phyloP scores from a whole-genome alignment of 371 early-diverging fungal genomes.

The Mortierella sp. region DNA sequence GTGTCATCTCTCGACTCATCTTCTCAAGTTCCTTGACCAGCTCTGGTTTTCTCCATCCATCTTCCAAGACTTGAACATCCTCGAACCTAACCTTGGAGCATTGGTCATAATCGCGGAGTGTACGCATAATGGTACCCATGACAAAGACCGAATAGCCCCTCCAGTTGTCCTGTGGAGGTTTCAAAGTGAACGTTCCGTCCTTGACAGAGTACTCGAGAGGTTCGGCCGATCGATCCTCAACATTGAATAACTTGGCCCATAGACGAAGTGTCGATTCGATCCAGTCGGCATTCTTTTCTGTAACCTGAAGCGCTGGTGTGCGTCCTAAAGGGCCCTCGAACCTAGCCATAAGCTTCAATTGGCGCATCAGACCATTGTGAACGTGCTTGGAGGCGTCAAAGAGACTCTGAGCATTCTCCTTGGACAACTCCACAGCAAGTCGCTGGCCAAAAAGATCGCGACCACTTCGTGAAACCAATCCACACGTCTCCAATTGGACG shows the following conservation, averaged over 20 bases:
- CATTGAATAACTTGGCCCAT: slow-evolving; percentile 26
- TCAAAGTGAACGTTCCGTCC: slow-evolving; percentile 19
- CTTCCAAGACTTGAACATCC: slow-evolving; percentile 8
- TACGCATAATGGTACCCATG: slow-evolving; percentile 36
- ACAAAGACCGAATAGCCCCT: slow-evolving; percentile 7
- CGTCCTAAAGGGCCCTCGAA: neutral
- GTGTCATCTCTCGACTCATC: slow-evolving; percentile 16
- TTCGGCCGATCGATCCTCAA: slow-evolving; percentile 6
- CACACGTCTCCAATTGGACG: slow-evolving; percentile 27
- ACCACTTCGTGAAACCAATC: slow-evolving; percentile 26
- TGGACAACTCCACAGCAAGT: slow-evolving; percentile 9
- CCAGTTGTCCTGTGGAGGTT: slow-evolving; percentile 10
- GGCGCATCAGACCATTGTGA: slow-evolving; percentile 19
- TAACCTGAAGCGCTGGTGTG: neutral
- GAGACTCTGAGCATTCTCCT: slow-evolving; percentile 15
- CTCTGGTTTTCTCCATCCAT: slow-evolving; percentile 28
- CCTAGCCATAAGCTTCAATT: slow-evolving; percentile 21
- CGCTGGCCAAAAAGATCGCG: slow-evolving; percentile 19
- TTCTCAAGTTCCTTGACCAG: slow-evolving; percentile 17
- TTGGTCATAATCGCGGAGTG: slow-evolving; percentile 33
- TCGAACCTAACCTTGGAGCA: slow-evolving; percentile 11
- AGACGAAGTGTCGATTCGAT: slow-evolving; percentile 19
- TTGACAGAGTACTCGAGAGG: slow-evolving; percentile 11
- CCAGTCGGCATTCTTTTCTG: slow-evolving; percentile 22
- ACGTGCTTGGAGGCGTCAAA: slow-evolving; percentile 6